These are phyloP conservation scores for Candida sphagnicola DNA, from an alignment of 805 yeast species.

Conservation along the genomic window DNA sequence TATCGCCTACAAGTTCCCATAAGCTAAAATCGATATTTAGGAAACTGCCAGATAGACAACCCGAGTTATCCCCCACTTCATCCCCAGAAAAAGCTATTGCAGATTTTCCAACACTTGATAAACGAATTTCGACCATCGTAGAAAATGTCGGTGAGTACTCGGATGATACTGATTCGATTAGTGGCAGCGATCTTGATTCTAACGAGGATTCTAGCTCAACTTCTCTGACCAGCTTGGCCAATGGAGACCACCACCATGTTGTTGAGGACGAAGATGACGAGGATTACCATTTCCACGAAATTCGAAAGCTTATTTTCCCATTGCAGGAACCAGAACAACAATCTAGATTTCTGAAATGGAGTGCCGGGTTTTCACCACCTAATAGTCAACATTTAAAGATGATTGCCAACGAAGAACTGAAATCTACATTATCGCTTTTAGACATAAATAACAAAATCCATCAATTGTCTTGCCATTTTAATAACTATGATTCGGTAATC, in stretches of 20 bases:
- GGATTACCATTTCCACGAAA: constrained; percentile 21
- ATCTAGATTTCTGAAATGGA: constrained; percentile 2
- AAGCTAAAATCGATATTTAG: constrained; percentile 7
- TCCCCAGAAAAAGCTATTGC: neutral
- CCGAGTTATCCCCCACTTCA: neutral
- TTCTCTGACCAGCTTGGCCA: constrained; percentile 23
- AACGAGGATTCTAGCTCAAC: constrained; percentile 16
- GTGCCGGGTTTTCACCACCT: neutral
- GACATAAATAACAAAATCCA: constrained; percentile 18
- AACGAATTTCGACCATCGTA: constrained; percentile 23
- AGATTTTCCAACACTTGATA: constrained; percentile 1
- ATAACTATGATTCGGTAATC: constrained; percentile 20
- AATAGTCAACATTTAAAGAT: neutral
- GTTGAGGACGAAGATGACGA: constrained; percentile 16
- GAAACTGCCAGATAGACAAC: neutral
- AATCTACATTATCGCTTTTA: constrained; percentile 25
- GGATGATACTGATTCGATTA: constrained; percentile 7
- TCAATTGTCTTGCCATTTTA: constrained; percentile 14
- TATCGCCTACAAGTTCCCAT: constrained; percentile 2
- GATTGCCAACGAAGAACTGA: constrained; percentile 1
- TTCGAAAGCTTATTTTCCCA: constrained; percentile 5
- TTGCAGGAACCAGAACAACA: constrained; percentile 4
- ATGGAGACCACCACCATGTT: neutral
- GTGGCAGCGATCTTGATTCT: constrained; percentile 7
- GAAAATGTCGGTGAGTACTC: constrained; percentile 15